Percentiles rank a stretch among this genome's conserved stretches.
phyloP scores from a whole-genome alignment of 1,284 basidiomycete species.

The Garcileccinum viscosum region DNA sequence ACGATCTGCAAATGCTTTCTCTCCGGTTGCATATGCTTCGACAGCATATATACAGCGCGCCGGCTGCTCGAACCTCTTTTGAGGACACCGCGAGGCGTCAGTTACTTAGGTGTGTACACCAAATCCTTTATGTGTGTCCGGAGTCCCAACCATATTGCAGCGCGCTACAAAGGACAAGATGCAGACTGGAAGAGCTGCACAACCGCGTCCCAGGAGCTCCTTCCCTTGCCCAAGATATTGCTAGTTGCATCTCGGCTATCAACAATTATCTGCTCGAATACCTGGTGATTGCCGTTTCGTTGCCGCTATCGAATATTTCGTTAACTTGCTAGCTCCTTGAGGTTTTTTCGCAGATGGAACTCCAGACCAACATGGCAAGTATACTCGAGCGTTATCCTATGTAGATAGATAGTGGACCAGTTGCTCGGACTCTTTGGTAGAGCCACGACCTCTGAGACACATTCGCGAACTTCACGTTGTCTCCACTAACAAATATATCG shows the following conservation, averaged over 20 bases:
- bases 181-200: neutral
- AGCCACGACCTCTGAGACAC: too few species aligned
- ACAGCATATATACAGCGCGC: neutral
- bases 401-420: too few species aligned
- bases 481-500: too few species aligned
- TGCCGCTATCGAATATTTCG: neutral
- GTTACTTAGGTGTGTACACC: neutral
- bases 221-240: conserved; percentile 6
- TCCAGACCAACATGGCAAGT: neutral
- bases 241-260: conserved; percentile 1
- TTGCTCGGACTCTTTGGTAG: too few species aligned
- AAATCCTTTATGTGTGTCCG: too few species aligned
- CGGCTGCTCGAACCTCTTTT: neutral
- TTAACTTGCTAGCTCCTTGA: neutral
- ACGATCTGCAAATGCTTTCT: neutral
- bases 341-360: neutral
- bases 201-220: conserved; percentile 1
- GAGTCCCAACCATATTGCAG: too few species aligned
- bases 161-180: neutral
- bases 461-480: too few species aligned
- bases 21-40: neutral
- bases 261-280: conserved; percentile 6
- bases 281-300: conserved; percentile 2
- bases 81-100: neutral
- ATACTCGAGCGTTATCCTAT: neutral